Base-by-base conservation (phyloP, 495 filamentous ascomycete genomes). In the Tuber umbilicatum region DNA sequence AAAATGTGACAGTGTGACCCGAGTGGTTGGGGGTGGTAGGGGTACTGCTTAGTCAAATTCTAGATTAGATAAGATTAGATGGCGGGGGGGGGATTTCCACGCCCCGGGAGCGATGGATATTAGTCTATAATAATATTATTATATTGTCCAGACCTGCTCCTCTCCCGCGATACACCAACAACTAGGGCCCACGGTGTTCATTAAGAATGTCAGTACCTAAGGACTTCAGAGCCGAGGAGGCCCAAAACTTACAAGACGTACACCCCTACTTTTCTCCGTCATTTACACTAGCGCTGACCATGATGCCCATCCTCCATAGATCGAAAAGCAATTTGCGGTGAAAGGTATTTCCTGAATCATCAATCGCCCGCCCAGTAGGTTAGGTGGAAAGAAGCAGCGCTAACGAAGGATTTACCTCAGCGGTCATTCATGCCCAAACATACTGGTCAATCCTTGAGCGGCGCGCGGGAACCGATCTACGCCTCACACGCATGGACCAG, bases 281-380 rank as follows among this genome's bases (percentile, higher is more conserved):
- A 31, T 39, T 27, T 21, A 19, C 5, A 35, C 55, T 69, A 38
- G 60, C 10, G n/a, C 68, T 37, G 31, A 31, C 50, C 68, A 71
- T 70, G 37, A 47, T 21, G 27, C 45, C 43, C 42, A 35, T 27
- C 81, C 72, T 45, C 40, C 14, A 70, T 75, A 99, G 93, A 97
- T 99, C 83, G 95, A 99, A 88, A 97, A 97, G 87, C 96, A 98
- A 84, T 99, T 99, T 81, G 95, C 96, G 45, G 95, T 99, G 79
- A 98, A 98, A 87, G 92, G 92, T 93, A 81, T 37, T 86, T 82
- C n/a, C 43, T 43, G 16, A 35, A 14, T 68, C 69, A 43, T 41
- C 35, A 23, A 71, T 31, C n/a, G 39, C 72, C 71, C 27, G 43
- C 64, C 69, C 35, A n/a, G 27, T 23, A 10, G 12, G 69, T 60